Percentiles rank a stretch among this genome's conserved stretches.
Evolutionary conservation across 495 filamentous ascomycete genomes (phyloP).

Genomic region (Penicillium parvum): DNA sequence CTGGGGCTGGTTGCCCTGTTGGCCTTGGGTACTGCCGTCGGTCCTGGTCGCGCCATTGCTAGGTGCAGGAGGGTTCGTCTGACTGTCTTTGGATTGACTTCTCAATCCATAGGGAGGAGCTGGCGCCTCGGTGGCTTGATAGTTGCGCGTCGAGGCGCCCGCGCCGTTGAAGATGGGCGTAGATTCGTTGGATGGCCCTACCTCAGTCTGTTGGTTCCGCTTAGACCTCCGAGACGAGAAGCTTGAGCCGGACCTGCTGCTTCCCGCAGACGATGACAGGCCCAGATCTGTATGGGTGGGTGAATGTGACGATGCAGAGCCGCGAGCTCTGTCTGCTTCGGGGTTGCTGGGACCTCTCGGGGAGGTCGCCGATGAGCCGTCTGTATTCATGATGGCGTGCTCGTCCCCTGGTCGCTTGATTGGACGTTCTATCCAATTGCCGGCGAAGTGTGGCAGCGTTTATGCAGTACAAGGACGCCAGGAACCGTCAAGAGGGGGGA

Average conservation of each 20-base stretch:
- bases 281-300: slow-evolving; percentile 17
- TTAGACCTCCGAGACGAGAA: slow-evolving; percentile 14
- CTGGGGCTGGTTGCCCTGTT: neutral
- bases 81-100: neutral
- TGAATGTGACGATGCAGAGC: slow-evolving; percentile 28
- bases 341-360: slow-evolving; percentile 16
- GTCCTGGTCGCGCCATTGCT: neutral
- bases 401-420: slow-evolving; percentile 19
- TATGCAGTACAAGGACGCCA: slow-evolving; percentile 13
- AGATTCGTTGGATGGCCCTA: slow-evolving; percentile 23
- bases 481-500: neutral
- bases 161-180: slow-evolving; percentile 33
- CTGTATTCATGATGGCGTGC: slow-evolving; percentile 40
- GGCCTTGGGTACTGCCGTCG: neutral
- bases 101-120: neutral
- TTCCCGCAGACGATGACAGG: slow-evolving; percentile 24
- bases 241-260: slow-evolving; percentile 23
- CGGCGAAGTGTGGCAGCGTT: neutral
- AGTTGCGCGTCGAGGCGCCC: slow-evolving; percentile 25
- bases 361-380: slow-evolving; percentile 27
- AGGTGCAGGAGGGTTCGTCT: neutral
- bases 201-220: slow-evolving; percentile 6
- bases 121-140: slow-evolving; percentile 33
- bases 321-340: slow-evolving; percentile 13
- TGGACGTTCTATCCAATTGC: slow-evolving; percentile 12